Evolutionary conservation across 139 green algal species (phyloP).

Genomic region (Zygnema cylindricum): DNA sequence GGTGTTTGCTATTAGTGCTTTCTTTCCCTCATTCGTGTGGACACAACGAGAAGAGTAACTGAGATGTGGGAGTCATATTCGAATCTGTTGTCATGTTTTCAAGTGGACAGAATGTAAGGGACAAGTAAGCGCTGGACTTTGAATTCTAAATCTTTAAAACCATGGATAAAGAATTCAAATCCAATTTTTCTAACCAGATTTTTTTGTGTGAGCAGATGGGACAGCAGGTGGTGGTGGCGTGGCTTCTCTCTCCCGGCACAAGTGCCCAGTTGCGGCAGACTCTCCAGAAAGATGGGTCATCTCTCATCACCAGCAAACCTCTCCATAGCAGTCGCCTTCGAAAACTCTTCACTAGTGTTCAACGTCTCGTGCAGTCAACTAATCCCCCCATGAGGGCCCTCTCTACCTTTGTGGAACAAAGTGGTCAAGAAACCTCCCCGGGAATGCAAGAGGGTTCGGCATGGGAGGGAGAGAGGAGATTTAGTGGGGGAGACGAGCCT

Average conservation of each 20-base stretch:
- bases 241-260: conserved; percentile 11
- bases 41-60: too few relatives aligned
- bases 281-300: conserved; percentile 17
- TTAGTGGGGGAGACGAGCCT: not conserved
- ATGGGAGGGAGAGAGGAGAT: not conserved
- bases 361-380: conserved; percentile 13
- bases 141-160: too few relatives aligned
- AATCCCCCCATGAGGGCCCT: not conserved
- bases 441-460: not conserved
- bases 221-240: conserved; percentile 31
- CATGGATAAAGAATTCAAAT: too few relatives aligned
- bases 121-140: too few relatives aligned
- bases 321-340: conserved; percentile 27
- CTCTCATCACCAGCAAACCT: not conserved
- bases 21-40: too few relatives aligned
- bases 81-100: not conserved
- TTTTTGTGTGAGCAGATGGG: conserved; percentile 13
- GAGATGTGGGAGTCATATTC: not conserved
- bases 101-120: not conserved
- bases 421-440: not conserved
- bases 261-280: not conserved
- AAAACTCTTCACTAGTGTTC: not conserved
- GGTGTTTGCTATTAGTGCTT: too few relatives aligned
- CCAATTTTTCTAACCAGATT: too few relatives aligned
- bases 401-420: not conserved